A percentile compares a stretch with the other conserved stretches of the same genome.
Evolutionary conservation across 2,329 filamentous ascomycete species (phyloP).

Genomic region (Tolypocladium tundrense): DNA sequence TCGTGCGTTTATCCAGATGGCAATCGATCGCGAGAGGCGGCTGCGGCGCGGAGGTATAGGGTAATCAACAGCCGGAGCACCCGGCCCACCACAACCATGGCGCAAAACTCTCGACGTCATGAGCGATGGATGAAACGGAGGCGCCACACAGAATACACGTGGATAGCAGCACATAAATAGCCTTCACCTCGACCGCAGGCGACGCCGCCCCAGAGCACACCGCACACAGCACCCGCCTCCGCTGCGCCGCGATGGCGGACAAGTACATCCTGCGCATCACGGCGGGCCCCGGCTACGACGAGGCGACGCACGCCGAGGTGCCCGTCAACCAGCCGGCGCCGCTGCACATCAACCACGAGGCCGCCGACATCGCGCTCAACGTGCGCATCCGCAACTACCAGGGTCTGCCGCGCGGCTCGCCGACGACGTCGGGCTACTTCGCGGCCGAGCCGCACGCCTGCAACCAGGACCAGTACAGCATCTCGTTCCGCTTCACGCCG

Average conservation of each 20-base stretch:
- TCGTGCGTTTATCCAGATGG: too few relatives aligned
- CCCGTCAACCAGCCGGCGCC: conserved; percentile 62
- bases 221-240: background rate
- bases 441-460: conserved; percentile 52
- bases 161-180: background rate
- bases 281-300: conserved; percentile 67
- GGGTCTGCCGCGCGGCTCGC: conserved; percentile 63
- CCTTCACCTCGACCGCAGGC: background rate
- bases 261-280: conserved; percentile 76
- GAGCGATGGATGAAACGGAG: background rate
- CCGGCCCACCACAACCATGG: background rate
- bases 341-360: conserved; percentile 50
- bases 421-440: conserved; percentile 70
- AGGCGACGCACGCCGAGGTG: conserved; percentile 59
- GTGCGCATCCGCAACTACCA: conserved; percentile 60
- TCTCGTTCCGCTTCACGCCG: conserved; percentile 70
- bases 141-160: too few relatives aligned
- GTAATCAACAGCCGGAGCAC: too few relatives aligned
- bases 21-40: too few relatives aligned
- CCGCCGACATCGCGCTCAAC: conserved; percentile 57
- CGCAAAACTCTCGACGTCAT: background rate
- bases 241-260: conserved; percentile 40
- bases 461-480: conserved; percentile 71
- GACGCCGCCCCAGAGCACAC: background rate
- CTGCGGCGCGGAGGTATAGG: too few relatives aligned